phyloP scores from a whole-genome alignment of 169 alveolate genomes.

The Eimeria tenella region DNA sequence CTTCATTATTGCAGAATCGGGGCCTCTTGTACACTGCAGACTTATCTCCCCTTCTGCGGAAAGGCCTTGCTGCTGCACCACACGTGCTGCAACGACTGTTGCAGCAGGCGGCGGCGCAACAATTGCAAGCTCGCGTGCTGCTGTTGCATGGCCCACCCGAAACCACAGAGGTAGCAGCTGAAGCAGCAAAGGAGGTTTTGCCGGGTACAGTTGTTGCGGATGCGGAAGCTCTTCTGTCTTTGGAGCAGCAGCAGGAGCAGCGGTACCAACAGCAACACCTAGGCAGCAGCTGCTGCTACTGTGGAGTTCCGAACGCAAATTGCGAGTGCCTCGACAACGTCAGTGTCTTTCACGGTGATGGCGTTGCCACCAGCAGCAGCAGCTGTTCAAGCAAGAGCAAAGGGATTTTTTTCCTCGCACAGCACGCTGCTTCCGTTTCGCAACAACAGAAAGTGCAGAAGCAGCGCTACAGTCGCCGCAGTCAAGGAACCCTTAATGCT shows the following conservation, averaged over 20 bases:
- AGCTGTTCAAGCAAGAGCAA: not conserved
- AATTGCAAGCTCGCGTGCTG: slow-evolving; percentile 64
- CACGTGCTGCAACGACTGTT: slow-evolving; percentile 60
- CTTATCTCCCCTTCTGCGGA: not conserved
- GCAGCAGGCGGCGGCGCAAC: slow-evolving; percentile 51
- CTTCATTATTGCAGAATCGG: slow-evolving; percentile 44
- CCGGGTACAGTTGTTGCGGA: slow-evolving; percentile 61
- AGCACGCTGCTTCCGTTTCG: not conserved
- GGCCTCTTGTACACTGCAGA: slow-evolving; percentile 57
- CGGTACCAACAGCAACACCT: slow-evolving; percentile 37
- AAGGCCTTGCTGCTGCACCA: slow-evolving; percentile 45
- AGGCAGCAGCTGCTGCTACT: slow-evolving; percentile 18
- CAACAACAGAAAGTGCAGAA: not conserved
- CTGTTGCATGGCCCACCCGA: slow-evolving; percentile 69
- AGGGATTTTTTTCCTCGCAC: not conserved
- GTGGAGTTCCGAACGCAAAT: slow-evolving; percentile 13
- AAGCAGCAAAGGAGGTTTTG: slow-evolving; percentile 44
- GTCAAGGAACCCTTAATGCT: too few species aligned
- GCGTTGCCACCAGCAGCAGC: not conserved
- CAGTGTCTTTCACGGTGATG: not conserved
- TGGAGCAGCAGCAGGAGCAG: slow-evolving; percentile 54
- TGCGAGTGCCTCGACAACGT: slow-evolving; percentile 63
- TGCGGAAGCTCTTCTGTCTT: slow-evolving; percentile 62
- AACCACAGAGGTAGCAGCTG: slow-evolving; percentile 47
- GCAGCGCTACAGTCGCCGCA: too few species aligned